Conservation (phyloP, 2,329 filamentous ascomycete species). For the Neophaeococcomyces aloes region DNA sequence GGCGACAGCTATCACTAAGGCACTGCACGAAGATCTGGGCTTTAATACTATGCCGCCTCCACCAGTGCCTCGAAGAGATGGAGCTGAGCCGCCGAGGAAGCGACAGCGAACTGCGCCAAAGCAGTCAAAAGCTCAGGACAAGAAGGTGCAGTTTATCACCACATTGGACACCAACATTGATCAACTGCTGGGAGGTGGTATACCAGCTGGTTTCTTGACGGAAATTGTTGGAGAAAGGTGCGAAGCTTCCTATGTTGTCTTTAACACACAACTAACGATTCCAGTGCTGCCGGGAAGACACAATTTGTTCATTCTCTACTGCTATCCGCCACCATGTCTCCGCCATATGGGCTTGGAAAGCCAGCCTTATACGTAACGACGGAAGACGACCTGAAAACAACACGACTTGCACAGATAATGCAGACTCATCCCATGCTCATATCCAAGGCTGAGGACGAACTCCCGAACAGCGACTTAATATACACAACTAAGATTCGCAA, state of each 20-base stretch:
- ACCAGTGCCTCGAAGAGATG: not conserved
- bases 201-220: slow-evolving; percentile 70
- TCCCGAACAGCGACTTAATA: slow-evolving; percentile 63
- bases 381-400: slow-evolving; percentile 73
- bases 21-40: slow-evolving; percentile 54
- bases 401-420: slow-evolving; percentile 70
- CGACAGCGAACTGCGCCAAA: slow-evolving; percentile 28
- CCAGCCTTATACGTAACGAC: slow-evolving; percentile 90
- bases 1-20: slow-evolving; percentile 53
- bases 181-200: slow-evolving; percentile 60
- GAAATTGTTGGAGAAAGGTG: slow-evolving; percentile 87
- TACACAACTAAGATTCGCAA: slow-evolving; percentile 76
- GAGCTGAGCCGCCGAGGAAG: slow-evolving; percentile 4
- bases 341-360: slow-evolving; percentile 58
- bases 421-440: slow-evolving; percentile 52
- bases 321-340: slow-evolving; percentile 70
- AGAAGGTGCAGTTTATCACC: slow-evolving; percentile 35
- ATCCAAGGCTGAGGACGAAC: slow-evolving; percentile 29
- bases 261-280: not conserved
- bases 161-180: slow-evolving; percentile 70
- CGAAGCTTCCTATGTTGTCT: not conserved
- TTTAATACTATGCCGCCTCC: not conserved
- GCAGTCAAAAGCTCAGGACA: slow-evolving; percentile 46
- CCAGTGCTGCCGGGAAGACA: slow-evolving; percentile 80
- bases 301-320: slow-evolving; percentile 81